These are phyloP conservation scores for Hymenoscyphus repandus DNA, from an alignment of 2,329 filamentous ascomycete species.

Conservation along the genomic window DNA sequence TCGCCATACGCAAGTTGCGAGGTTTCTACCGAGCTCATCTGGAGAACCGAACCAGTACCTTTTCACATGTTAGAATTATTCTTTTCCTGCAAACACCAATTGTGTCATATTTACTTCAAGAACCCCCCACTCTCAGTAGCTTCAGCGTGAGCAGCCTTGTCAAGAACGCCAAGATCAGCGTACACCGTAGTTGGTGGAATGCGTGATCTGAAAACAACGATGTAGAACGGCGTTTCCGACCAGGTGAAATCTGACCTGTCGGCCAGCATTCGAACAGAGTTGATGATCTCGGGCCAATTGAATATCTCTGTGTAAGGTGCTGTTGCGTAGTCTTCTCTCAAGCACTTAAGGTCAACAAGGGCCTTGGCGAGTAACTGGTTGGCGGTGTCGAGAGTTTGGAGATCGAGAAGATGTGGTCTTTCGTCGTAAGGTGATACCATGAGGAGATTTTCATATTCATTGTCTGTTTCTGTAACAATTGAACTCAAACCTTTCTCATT, in stretches of 20 bases:
- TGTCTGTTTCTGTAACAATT: neutral
- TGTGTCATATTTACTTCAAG: conserved; percentile 55
- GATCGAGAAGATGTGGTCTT: conserved; percentile 64
- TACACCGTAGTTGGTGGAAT: conserved; percentile 64
- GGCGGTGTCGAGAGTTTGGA: conserved; percentile 59
- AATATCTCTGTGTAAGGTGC: conserved; percentile 68
- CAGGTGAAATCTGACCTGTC: conserved; percentile 46
- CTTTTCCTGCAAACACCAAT: conserved; percentile 3
- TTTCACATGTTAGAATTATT: conserved; percentile 7
- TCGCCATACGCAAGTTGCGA: conserved; percentile 74
- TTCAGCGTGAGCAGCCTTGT: conserved; percentile 74
- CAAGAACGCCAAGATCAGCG: conserved; percentile 63
- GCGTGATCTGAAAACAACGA: conserved; percentile 76
- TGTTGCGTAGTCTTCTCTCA: conserved; percentile 69
- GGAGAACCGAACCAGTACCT: conserved; percentile 85
- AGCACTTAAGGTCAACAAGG: conserved; percentile 56
- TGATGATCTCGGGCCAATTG: conserved; percentile 66
- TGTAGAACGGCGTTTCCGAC: conserved; percentile 66
- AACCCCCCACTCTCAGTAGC: conserved; percentile 75
- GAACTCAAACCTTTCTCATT: neutral
- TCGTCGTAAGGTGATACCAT: conserved; percentile 74
- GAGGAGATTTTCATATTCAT: conserved; percentile 36
- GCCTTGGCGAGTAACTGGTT: conserved; percentile 68
- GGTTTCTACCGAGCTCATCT: conserved; percentile 64
- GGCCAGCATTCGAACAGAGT: conserved; percentile 49